Base-by-base conservation (phyloP, 495 filamentous ascomycete species). In the Opeltia flavorubescens region DNA sequence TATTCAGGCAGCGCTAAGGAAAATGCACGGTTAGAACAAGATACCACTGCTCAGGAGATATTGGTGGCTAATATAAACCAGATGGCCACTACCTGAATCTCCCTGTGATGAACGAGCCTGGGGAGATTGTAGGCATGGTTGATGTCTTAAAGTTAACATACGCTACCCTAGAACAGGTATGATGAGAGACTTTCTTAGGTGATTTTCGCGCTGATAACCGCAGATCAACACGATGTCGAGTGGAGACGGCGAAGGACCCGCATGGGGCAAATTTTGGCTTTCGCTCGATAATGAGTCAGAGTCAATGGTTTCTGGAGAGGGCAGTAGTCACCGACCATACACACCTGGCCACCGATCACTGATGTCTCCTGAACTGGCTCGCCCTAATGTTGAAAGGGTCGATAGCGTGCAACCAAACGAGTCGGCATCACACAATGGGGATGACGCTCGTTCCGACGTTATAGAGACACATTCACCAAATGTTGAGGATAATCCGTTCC, bases 251-350 rank as follows among this genome's bases (percentile, higher is more conserved):
- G 91, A 96, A 64, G 91, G 91, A 0, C 91, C 91, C 13, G 91
- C 91, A 12, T 98, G 91, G 91, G 94, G 95, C 68, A 96, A 95
- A 66, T 98, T 98, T 69, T 98, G 91, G 91, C 69, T 96, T 45
- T 95, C 91, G 3, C 77, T 98, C 53, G 89, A 95, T 63, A 80
- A 93, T 56, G 91, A 95, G 58, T 91, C 89, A 4, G 91, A 96
- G 63, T 98, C 91, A 1, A 82, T 94, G 71, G 78, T 96, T 51
- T 99, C 91, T 46, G 91, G 93, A 38, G 70, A 72, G 44, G 85
- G 87, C 48, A 83, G 84, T 45, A 77, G 73, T 54, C 79, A 81
- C 44, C 68, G 71, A 50, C 61, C 74, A 39, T 62, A 78, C 56
- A 70, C 81, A 53, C 58, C 81, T 55, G 66, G 70, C 58, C 60